Conservation (phyloP, 441 rosid genomes). For the Adansonia gregorii region DNA sequence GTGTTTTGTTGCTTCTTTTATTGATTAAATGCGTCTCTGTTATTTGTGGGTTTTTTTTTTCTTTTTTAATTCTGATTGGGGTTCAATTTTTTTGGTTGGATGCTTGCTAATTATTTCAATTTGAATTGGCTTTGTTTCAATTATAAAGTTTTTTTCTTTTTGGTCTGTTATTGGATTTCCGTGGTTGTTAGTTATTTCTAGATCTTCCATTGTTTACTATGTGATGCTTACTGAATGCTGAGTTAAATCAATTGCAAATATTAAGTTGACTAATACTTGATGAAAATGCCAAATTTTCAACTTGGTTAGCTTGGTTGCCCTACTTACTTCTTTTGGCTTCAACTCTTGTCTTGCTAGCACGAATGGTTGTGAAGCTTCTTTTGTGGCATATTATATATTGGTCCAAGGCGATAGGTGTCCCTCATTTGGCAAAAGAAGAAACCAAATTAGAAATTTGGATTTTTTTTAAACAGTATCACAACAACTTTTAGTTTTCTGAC, state of each 20-base stretch:
- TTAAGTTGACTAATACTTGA: background rate
- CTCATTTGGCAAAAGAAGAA: background rate
- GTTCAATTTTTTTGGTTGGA: background rate
- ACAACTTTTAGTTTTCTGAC: background rate
- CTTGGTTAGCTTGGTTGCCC: slow-evolving; percentile 5
- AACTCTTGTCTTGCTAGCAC: background rate
- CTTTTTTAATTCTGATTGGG: background rate
- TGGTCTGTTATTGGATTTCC: background rate
- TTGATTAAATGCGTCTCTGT: slow-evolving; percentile 12
- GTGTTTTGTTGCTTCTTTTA: background rate
- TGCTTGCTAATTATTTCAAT: slow-evolving; percentile 1
- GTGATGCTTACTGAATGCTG: background rate
- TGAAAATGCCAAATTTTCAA: slow-evolving; percentile 1
- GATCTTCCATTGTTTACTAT: background rate
- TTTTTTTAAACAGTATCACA: background rate
- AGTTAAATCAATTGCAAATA: slow-evolving; percentile 1
- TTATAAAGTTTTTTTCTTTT: background rate
- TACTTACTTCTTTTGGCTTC: background rate
- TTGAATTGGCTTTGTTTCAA: background rate
- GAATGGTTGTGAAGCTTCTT: slow-evolving; percentile 16
- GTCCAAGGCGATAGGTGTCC: background rate
- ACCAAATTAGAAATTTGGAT: background rate
- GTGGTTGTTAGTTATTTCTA: background rate
- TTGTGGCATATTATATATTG: slow-evolving; percentile 1
- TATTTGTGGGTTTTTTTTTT: background rate